These are phyloP conservation scores for Scenedesmus sp. DNA, from an alignment of 163 green algal genomes.

Conservation along the genomic window DNA sequence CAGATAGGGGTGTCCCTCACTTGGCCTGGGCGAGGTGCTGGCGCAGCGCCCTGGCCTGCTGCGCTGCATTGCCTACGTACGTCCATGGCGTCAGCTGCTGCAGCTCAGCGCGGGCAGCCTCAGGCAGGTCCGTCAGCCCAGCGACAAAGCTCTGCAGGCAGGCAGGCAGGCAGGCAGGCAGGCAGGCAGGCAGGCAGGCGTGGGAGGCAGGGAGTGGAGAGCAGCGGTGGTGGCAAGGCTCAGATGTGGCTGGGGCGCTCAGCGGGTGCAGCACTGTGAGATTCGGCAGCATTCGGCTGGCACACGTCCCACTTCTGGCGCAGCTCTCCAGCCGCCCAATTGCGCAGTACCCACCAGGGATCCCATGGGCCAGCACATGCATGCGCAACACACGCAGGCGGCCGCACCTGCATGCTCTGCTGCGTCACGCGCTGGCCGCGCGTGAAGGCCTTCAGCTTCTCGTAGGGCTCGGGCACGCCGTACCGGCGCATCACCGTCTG, in stretches of 20 bases:
- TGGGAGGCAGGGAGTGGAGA: too few species aligned
- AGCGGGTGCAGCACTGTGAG: too few species aligned
- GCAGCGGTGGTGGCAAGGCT: too few species aligned
- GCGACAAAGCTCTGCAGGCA: neutral
- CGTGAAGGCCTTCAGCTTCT: constrained; percentile 99
- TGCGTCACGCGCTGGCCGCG: constrained; percentile 88
- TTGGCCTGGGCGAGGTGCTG: constrained; percentile 52
- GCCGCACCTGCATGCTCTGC: constrained; percentile 75
- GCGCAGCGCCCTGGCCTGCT: constrained; percentile 67
- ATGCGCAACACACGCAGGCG: neutral
- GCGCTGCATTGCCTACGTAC: constrained; percentile 94
- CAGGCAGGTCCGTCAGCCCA: constrained; percentile 81
- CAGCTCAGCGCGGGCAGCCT: constrained; percentile 70
- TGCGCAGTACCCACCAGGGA: too few species aligned
- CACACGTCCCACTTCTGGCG: too few species aligned
- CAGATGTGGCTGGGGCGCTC: too few species aligned
- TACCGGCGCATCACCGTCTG: constrained; percentile 92
- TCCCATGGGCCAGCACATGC: neutral
- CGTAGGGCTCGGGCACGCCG: constrained; percentile 95
- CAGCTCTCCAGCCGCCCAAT: too few species aligned
- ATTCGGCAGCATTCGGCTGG: too few species aligned
- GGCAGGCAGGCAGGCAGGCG: neutral
- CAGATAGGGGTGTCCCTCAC: too few species aligned
- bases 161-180: constrained; percentile 1
- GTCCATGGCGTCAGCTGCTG: constrained; percentile 83